Evolutionary conservation across 805 yeast species (phyloP).

Genomic region (Zygosaccharomyces bisporus): DNA sequence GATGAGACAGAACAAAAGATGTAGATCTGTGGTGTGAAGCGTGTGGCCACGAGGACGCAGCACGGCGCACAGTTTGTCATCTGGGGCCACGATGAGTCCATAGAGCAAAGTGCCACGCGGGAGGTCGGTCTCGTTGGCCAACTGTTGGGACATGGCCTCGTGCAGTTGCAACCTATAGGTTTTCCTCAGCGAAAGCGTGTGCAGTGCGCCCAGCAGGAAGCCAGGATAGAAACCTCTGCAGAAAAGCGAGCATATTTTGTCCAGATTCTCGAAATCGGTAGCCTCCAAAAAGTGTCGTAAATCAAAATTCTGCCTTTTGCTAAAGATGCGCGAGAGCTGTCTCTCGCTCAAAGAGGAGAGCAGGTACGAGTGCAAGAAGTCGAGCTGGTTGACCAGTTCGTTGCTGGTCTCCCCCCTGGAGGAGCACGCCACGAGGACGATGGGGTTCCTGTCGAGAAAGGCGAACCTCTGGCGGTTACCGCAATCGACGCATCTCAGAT

Average conservation of each 20-base stretch:
- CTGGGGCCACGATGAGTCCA: constrained; percentile 64
- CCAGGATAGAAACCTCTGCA: constrained; percentile 52
- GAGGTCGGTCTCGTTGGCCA: constrained; percentile 24
- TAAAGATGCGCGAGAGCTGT: constrained; percentile 64
- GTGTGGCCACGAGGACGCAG: constrained; percentile 76
- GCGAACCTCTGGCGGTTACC: constrained; percentile 39
- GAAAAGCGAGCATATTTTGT: constrained; percentile 55
- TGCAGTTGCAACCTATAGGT: constrained; percentile 52
- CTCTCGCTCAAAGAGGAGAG: constrained; percentile 82
- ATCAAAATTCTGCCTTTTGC: constrained; percentile 74
- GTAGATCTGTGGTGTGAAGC: constrained; percentile 77
- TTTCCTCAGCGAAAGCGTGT: constrained; percentile 56
- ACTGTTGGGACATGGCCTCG: constrained; percentile 22
- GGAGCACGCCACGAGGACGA: constrained; percentile 69
- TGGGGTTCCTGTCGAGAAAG: constrained; percentile 60
- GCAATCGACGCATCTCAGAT: constrained; percentile 45
- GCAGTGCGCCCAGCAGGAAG: constrained; percentile 60
- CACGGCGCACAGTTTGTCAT: constrained; percentile 61
- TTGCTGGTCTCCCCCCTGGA: constrained; percentile 49
- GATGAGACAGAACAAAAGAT: constrained; percentile 66
- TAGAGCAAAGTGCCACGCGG: constrained; percentile 60
- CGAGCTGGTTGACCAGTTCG: constrained; percentile 60
- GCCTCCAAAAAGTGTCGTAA: constrained; percentile 69
- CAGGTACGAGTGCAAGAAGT: constrained; percentile 68
- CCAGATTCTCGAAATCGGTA: constrained; percentile 68